Percentiles rank a stretch among this genome's conserved stretches.
Conservation (phyloP, 257 asterid genomes). For the Nicotiana paniculata region DNA sequence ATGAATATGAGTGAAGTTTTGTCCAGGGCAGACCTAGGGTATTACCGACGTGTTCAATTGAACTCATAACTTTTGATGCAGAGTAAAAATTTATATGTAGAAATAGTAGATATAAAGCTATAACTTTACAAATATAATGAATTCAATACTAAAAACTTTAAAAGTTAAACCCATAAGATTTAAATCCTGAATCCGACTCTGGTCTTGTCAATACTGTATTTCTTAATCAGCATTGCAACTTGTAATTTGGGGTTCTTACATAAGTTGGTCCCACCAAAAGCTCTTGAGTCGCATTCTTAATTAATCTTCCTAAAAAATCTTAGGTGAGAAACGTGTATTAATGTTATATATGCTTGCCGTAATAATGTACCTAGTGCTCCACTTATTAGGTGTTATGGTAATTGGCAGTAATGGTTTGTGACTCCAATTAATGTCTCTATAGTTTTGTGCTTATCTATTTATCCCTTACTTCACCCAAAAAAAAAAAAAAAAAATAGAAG, state of each 20-base stretch:
- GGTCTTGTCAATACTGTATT: background rate
- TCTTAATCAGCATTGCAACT: constrained; percentile 2
- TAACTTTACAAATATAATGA: too few species aligned
- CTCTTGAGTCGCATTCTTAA: background rate
- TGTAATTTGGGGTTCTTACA: constrained; percentile 12
- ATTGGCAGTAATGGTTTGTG: background rate
- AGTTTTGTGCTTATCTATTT: background rate
- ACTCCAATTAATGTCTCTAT: background rate
- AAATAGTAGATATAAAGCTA: too few species aligned
- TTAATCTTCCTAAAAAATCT: background rate
- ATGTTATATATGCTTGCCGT: background rate
- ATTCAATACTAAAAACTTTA: too few species aligned
- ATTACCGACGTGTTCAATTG: too few species aligned
- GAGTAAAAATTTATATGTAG: too few species aligned
- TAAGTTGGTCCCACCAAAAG: constrained; percentile 13
- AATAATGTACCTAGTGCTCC: background rate
- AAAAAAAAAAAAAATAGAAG: too few species aligned
- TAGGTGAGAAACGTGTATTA: background rate
- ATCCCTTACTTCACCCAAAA: background rate
- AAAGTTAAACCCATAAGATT: too few species aligned
- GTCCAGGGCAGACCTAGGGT: too few species aligned
- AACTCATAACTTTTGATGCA: too few species aligned
- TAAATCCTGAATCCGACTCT: too few species aligned
- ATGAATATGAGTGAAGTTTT: background rate
- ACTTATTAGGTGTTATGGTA: background rate